Evolutionary conservation across 768 basidiomycete species (phyloP).

Genomic region (Tylopilus vinaceipallidus): DNA sequence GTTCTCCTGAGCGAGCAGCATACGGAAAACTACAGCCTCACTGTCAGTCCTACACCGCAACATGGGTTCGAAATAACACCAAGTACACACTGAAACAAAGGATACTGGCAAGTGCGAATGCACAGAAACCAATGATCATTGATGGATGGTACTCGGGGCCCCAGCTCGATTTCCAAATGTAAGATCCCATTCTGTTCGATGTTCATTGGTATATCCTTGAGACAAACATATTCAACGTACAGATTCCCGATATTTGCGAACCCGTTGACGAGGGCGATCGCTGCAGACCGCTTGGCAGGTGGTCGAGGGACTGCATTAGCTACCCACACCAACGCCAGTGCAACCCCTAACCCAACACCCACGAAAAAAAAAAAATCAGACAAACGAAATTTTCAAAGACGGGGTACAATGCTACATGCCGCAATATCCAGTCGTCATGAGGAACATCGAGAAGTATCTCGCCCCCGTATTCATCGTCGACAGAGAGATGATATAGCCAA

Average conservation of each 20-base stretch:
- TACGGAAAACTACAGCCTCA: conserved; percentile 37
- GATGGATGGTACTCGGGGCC: conserved; percentile 60
- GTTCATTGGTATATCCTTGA: neutral
- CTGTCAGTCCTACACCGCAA: neutral
- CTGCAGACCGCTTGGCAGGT: conserved; percentile 51
- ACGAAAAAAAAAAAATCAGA: neutral
- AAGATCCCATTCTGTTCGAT: conserved; percentile 52
- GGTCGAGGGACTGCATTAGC: conserved; percentile 60
- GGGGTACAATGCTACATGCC: conserved; percentile 26
- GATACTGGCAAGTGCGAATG: conserved; percentile 31
- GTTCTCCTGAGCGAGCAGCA: conserved; percentile 48
- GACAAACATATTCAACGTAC: conserved; percentile 34
- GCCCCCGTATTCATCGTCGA: conserved; percentile 50
- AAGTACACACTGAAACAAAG: conserved; percentile 37
- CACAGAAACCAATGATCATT: conserved; percentile 51
- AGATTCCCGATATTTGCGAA: conserved; percentile 56
- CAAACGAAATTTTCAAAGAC: neutral
- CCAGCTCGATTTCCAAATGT: conserved; percentile 61
- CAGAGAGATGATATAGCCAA: conserved; percentile 61
- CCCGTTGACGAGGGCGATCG: conserved; percentile 63
- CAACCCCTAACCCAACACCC: conserved; percentile 32
- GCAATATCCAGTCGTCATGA: conserved; percentile 58
- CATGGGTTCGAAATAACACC: neutral
- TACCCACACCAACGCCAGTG: conserved; percentile 57
- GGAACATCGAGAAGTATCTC: conserved; percentile 60